A percentile compares a stretch with the other conserved stretches of the same genome.
phyloP scores from a whole-genome alignment of 768 basidiomycete genomes.

The Pisolithus marmoratus region DNA sequence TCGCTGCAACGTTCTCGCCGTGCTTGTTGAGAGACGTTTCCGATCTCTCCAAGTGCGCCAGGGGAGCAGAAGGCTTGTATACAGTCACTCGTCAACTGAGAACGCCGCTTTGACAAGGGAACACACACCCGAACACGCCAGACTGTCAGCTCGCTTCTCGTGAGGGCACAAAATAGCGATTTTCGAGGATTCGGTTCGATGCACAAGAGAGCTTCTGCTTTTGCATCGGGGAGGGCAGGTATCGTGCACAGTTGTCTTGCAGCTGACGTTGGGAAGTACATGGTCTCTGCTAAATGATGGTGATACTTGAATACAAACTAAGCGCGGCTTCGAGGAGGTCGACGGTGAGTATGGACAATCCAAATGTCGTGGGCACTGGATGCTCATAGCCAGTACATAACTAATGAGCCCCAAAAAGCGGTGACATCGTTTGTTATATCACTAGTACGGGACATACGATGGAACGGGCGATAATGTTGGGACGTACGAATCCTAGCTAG shows the following conservation, averaged over 20 bases:
- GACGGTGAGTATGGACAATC: too few relatives aligned
- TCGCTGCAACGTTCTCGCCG: conserved; percentile 68
- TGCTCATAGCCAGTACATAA: too few relatives aligned
- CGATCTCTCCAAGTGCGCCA: conserved; percentile 73
- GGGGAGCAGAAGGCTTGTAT: conserved; percentile 58
- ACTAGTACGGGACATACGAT: too few relatives aligned
- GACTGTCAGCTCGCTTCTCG: conserved; percentile 63
- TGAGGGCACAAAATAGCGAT: conserved; percentile 72
- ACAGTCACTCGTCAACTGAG: conserved; percentile 4
- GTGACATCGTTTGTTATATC: too few relatives aligned
- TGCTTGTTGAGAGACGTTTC: conserved; percentile 73
- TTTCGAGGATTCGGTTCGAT: conserved; percentile 64
- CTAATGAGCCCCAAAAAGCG: too few relatives aligned
- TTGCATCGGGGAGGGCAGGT: conserved; percentile 61
- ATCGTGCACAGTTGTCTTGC: conserved; percentile 66
- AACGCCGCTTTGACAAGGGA: too few relatives aligned
- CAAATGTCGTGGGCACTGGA: too few relatives aligned
- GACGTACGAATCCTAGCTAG: too few relatives aligned
- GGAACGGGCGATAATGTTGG: too few relatives aligned
- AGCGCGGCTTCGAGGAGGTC: too few relatives aligned
- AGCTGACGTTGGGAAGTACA: conserved; percentile 86
- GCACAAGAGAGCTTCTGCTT: conserved; percentile 51
- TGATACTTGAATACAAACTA: too few relatives aligned
- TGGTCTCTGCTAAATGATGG: conserved; percentile 20
- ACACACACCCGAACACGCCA: conserved; percentile 76